phyloP scores from a whole-genome alignment of 495 filamentous ascomycete species.

The Neurospora sp. region DNA sequence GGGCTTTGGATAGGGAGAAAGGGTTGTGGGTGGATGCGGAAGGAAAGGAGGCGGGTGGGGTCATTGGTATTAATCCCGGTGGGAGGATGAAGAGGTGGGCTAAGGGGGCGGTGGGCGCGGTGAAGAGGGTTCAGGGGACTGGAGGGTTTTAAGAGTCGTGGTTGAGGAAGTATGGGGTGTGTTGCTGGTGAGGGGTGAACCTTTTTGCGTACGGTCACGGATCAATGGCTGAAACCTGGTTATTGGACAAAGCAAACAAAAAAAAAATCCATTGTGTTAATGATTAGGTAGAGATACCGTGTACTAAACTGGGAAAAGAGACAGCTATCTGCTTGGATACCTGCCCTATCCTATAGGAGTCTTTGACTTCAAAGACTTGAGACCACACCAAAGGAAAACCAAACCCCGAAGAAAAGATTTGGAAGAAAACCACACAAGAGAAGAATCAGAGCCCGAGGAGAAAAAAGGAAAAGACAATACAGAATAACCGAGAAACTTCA shows the following conservation, averaged over 20 bases:
- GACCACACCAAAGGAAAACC: not conserved
- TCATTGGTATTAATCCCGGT: slow-evolving; percentile 49
- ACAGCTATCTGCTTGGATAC: not conserved
- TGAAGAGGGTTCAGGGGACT: slow-evolving; percentile 50
- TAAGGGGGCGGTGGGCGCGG: slow-evolving; percentile 50
- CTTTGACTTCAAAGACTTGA: not conserved
- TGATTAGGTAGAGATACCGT: not conserved
- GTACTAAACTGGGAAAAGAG: not conserved
- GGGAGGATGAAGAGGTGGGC: slow-evolving; percentile 50
- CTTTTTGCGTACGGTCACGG: not conserved
- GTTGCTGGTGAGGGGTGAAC: not conserved
- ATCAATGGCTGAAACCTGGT: not conserved
- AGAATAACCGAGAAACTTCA: not conserved
- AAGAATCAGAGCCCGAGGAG: not conserved
- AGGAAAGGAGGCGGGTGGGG: slow-evolving; percentile 46
- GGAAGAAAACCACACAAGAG: not conserved
- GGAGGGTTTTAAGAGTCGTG: slow-evolving; percentile 42
- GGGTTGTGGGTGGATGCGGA: slow-evolving; percentile 50
- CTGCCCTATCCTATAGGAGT: not conserved
- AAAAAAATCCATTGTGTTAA: not conserved
- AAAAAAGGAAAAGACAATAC: not conserved
- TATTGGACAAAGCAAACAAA: not conserved
- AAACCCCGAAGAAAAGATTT: not conserved
- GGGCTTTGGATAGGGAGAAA: slow-evolving; percentile 44
- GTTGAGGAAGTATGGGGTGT: not conserved